These are phyloP conservation scores for Diaporthe sp. DNA, from an alignment of 2,329 filamentous ascomycete species.

Conservation along the genomic window DNA sequence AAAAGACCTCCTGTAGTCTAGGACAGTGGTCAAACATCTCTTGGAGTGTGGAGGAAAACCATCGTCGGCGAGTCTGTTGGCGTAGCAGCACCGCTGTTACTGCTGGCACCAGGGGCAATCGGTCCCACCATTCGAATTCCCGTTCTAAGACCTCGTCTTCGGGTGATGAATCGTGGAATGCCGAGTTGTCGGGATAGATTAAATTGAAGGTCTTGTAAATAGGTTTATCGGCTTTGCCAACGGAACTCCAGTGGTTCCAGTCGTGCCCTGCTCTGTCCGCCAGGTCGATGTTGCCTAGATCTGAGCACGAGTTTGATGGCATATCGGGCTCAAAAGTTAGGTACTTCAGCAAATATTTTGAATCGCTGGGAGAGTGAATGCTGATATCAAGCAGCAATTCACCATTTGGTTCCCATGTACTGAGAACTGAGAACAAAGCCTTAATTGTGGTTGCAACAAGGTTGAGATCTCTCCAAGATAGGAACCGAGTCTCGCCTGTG, in stretches of 20 bases:
- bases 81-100: slow-evolving; percentile 1
- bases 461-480: slow-evolving; percentile 35
- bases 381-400: slow-evolving; percentile 12
- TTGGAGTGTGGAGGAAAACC: slow-evolving; percentile 41
- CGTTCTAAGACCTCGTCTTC: neutral
- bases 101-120: neutral
- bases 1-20: slow-evolving; percentile 49
- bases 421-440: slow-evolving; percentile 47
- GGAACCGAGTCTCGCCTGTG: slow-evolving; percentile 41
- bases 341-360: neutral
- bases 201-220: neutral
- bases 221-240: neutral
- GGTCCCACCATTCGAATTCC: neutral
- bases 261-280: neutral
- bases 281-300: too few relatives aligned
- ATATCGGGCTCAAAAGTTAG: neutral
- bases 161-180: neutral
- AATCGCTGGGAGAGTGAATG: slow-evolving; percentile 4
- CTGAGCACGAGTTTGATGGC: neutral
- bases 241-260: neutral
- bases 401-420: slow-evolving; percentile 46
- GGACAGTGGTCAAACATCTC: slow-evolving; percentile 50
- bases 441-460: slow-evolving; percentile 42
- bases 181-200: neutral
- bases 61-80: neutral